Base-by-base conservation (phyloP, 441 rosid genomes). In the Corymbia calophylla region DNA sequence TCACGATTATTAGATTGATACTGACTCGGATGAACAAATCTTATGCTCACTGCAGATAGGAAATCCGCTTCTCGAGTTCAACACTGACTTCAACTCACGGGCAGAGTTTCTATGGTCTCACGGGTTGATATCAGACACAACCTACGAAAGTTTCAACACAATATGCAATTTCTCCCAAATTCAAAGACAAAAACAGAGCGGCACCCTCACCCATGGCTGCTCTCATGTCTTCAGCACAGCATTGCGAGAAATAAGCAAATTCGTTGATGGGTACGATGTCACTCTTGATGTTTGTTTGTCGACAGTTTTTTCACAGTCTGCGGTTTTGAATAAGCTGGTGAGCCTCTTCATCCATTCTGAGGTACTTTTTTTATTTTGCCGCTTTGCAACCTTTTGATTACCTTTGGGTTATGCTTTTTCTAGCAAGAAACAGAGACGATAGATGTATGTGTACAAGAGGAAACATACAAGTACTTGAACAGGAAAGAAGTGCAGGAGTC, bases 401-500 rank as follows among this genome's bases (percentile, higher is more conserved):
- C 64, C 14, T 89, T 56, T 58, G 86, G 81, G 80, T n/a, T 12
- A 39, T 44, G 51, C 51, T 77, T 39, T 23, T 77, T 23, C 84
- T 92, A 93, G 96, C 93, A 92, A 88, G 88, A 53, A 29, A 44
- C 90, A 14, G 93, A 89, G 62, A 86, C 89, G 64, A 89, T 91
- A 70, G 95, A 95, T 87, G 95, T 94, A 7, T 95, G 96, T 88
- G 92, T 93, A 7, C 93, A 92, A 88, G 95, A 93, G 64, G 89
- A 94, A 91, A 91, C 94, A 2, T 2, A 23, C 53, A 89, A 88
- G 56, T 95, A 95, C 89, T 88, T 94, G 88, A 95, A 94, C 90
- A 88, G 96, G 90, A 92, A 91, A 93, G 96, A 95, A 87, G 97
- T 95, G n/a, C 94, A 91, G 88, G 89, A 90, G 68, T 93, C 95